Conservation (phyloP, 257 asterid species). For the Solanum medicagineum region DNA sequence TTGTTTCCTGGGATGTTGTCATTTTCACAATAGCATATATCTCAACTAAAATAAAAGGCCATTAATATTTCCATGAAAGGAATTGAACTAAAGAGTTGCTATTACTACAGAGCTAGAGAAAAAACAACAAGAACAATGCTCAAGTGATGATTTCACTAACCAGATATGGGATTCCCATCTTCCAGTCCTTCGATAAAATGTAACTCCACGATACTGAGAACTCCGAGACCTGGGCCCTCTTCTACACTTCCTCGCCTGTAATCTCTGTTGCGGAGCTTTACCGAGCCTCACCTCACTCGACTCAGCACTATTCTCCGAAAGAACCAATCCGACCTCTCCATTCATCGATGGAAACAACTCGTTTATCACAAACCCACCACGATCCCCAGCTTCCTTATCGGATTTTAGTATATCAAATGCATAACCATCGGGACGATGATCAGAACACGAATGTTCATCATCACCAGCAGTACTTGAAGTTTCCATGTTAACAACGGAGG, state of each 20-base stretch:
- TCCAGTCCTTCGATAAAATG: conserved; percentile 89
- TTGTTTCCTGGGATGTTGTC: background rate
- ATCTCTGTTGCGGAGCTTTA: conserved; percentile 34
- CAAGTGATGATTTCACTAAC: conserved; percentile 14
- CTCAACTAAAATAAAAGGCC: background rate
- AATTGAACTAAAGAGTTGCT: background rate
- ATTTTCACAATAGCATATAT: background rate
- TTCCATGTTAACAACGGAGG: conserved; percentile 56
- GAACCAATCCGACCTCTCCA: conserved; percentile 22
- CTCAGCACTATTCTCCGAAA: conserved; percentile 24
- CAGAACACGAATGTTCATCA: conserved; percentile 35
- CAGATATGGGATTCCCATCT: conserved; percentile 99
- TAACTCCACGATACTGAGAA: conserved; percentile 97
- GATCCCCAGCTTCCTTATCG: conserved; percentile 13
- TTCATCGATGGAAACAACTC: conserved; percentile 46
- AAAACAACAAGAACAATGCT: background rate
- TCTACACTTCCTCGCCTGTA: conserved; percentile 65
- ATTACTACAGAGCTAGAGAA: background rate
- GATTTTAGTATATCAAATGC: conserved; percentile 41
- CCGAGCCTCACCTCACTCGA: conserved; percentile 22
- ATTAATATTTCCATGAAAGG: background rate
- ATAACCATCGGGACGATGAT: background rate
- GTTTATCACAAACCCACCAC: conserved; percentile 22
- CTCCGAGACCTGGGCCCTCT: conserved; percentile 97
- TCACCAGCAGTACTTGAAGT: conserved; percentile 63